Base-by-base conservation (phyloP, 441 rosid species). In the Breynia disticha region DNA sequence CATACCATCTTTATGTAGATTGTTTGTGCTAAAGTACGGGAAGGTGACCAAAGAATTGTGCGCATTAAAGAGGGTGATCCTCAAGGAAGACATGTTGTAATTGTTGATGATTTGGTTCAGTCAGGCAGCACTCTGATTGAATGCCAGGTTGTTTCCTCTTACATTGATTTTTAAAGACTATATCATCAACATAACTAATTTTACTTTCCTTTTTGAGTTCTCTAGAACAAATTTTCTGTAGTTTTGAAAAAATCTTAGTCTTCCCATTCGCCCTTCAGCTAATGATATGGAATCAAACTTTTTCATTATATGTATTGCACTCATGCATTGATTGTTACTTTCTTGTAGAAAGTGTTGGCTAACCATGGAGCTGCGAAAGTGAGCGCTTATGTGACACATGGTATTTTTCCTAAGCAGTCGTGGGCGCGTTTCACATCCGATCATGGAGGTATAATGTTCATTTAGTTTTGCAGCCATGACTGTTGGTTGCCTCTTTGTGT, bases 321-420 rank as follows among this genome's bases (percentile, higher is more conserved):
- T 24, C 32, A 5, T 56, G 22, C 18, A 32, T 38, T 41, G 38
- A 19, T 20, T 19, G 10, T 52, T 28, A 50, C 17, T 22, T n/a
- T 19, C 7, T 43, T 71, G 65, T 72, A 87, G 96, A 87, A 74
- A 83, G 82, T 79, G 49, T 72, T 91, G 70, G 98, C 90, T 18
- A 78, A 80, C 56, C 95, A 78, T 68, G 95, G 97, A 73, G 98
- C 98, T 44, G 71, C 87, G 16, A 86, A 72, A 67, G 74, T 91
- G 59, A 91, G 98, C 28, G 98, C 98, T n/a, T 88, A 86, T 53
- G 97, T 91, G 56, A 88, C 98, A 0, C 98, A 91, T 57, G 97
- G 95, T 19, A 91, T 88, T 56, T 91, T 91, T 76, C 98, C 96
- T 7, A 79, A 88, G 42, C 78, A 61, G 28, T 84, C 98, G n/a